Evolutionary conservation across 83 land plant species (phyloP), one percentile per base, ranked within the genome.

Genomic region (Picea abies): DNA sequence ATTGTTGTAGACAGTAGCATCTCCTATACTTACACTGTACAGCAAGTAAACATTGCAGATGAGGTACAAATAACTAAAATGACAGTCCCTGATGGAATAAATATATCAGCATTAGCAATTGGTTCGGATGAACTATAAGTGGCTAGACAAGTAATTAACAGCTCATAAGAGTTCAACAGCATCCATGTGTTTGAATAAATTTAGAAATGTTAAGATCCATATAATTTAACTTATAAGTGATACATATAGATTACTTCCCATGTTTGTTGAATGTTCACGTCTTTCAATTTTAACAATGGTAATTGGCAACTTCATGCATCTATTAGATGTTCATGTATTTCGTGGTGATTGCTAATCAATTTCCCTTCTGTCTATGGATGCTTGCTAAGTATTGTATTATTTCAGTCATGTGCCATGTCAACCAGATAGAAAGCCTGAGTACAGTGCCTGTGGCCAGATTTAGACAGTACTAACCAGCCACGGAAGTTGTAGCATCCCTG

Each of bases 1-100:
- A 56, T 20, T 22, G 52, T 47, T 73, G 41, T 44, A 73, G 56
- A 73, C 25, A 16, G 75, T 73, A 73, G 77, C 56, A 73, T 72
- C 23, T 41, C 39, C 52, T 16, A 72, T 72, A 41, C 19, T 72
- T 41, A 52, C 12, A 10, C 56, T 52, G 56, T 10, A 52, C 19
- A 6, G 56, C 14, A 6, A 41, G 23, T 19, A 72, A 37, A 39
- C 76, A 41, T 39, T 17, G 10, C 76, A 20, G n/a, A 20, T 19
- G 20, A 9, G 23, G 14, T 72, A 72, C 12, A 72, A 37, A 0
- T 17, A 39, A 41, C 39, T 72, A 16, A 41, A 37, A 37, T 20
- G 56, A n/a, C n/a, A 37, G 1, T 20, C 19, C 22, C 76, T 0
- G 3, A 41, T 72, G 44, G 39, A 17, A 69, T 35, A 15, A 72